A percentile compares a stretch with the other conserved stretches of the same genome.
These are phyloP conservation scores for Mucor piriformis DNA, from an alignment of 371 early-diverging fungal genomes.

Conservation along the genomic window DNA sequence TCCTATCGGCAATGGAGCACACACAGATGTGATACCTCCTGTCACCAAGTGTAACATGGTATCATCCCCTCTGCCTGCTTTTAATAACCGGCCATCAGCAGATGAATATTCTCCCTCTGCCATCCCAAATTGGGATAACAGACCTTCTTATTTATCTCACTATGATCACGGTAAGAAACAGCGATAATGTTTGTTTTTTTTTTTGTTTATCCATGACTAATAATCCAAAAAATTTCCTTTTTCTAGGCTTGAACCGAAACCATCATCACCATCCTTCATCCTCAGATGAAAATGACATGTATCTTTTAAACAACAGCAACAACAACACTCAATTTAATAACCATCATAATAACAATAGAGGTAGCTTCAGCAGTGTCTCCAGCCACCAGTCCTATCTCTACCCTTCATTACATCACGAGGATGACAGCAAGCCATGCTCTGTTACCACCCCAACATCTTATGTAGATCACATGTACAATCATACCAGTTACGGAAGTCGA, in stretches of 20 bases:
- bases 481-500: not conserved
- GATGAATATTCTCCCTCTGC: not conserved
- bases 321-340: constrained; percentile 3
- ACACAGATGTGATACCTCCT: constrained; percentile 6
- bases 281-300: constrained; percentile 10
- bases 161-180: constrained; percentile 3
- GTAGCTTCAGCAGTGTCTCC: constrained; percentile 24
- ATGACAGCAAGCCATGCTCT: constrained; percentile 12
- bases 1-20: constrained; percentile 1
- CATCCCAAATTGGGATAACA: constrained; percentile 8
- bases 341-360: constrained; percentile 4
- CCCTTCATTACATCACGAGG: constrained; percentile 7
- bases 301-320: constrained; percentile 6
- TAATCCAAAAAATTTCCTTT: constrained; percentile 6
- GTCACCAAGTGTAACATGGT: constrained; percentile 17
- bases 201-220: not conserved
- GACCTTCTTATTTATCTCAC: constrained; percentile 6
- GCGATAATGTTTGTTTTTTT: not conserved
- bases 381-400: constrained; percentile 24
- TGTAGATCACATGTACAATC: constrained; percentile 7
- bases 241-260: not conserved
- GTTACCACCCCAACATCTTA: constrained; percentile 11
- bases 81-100: not conserved
- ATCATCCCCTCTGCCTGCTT: constrained; percentile 6
- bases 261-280: not conserved